A percentile compares a stretch with the other conserved stretches of the same genome.
Conservation (phyloP, 176 grass and related monocot species). For the Urochloa ruziziensis region DNA sequence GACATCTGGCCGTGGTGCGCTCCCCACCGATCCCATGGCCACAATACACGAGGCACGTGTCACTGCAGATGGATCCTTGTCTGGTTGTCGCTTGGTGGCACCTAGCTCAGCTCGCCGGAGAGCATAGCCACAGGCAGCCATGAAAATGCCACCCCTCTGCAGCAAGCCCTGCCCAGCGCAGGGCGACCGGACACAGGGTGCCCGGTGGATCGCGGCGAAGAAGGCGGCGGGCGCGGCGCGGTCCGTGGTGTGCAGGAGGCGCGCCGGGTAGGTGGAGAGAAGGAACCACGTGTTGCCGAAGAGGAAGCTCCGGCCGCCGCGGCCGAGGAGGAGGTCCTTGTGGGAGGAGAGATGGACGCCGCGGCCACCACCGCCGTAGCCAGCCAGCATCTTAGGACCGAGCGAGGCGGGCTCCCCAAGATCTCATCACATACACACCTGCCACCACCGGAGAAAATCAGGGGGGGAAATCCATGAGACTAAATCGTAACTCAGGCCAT, state of each 20-base stretch:
- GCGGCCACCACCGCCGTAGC: constrained; percentile 18
- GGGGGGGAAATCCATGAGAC: not conserved
- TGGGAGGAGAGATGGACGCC: constrained; percentile 44
- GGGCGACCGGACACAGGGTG: constrained; percentile 40
- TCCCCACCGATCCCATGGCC: constrained; percentile 21
- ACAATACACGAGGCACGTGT: not conserved
- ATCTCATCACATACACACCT: constrained; percentile 51
- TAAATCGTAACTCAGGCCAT: not conserved
- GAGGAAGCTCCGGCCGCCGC: constrained; percentile 58
- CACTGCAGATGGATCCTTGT: constrained; percentile 24
- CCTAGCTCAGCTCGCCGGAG: constrained; percentile 41
- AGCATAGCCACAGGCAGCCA: constrained; percentile 54
- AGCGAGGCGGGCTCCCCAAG: constrained; percentile 30
- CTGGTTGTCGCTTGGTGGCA: constrained; percentile 32
- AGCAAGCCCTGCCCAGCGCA: constrained; percentile 52
- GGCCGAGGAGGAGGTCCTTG: constrained; percentile 40
- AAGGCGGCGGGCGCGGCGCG: constrained; percentile 44
- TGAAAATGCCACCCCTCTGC: constrained; percentile 50
- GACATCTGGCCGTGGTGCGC: constrained; percentile 29
- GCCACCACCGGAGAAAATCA: not conserved
- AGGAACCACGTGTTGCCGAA: constrained; percentile 86
- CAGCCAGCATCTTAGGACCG: constrained; percentile 52
- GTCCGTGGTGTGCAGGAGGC: constrained; percentile 52
- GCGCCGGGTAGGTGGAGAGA: constrained; percentile 50
- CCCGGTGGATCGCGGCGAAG: constrained; percentile 42